These are phyloP conservation scores for Boletus rubroflammeus DNA, from an alignment of 768 basidiomycete genomes.

Conservation along the genomic window DNA sequence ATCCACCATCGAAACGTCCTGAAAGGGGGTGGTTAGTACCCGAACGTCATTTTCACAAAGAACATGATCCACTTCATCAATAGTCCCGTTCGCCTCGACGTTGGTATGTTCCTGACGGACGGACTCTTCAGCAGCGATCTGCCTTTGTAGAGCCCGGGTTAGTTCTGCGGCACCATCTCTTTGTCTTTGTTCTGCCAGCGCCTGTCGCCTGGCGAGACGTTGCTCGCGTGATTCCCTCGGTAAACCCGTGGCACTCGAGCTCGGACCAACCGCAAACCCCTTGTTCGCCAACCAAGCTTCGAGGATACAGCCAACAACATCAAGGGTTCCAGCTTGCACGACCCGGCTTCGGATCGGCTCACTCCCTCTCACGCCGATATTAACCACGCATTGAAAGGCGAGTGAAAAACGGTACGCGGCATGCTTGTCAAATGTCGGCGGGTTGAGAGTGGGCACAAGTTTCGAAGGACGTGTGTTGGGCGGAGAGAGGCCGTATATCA, in stretches of 20 bases:
- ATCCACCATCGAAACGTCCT: slow-evolving; percentile 37
- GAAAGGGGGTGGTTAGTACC: slow-evolving; percentile 9
- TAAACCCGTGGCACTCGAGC: slow-evolving; percentile 68
- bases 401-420: slow-evolving; percentile 87
- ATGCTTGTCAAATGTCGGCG: slow-evolving; percentile 70
- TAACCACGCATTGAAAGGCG: slow-evolving; percentile 95
- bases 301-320: slow-evolving; percentile 89
- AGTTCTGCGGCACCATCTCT: slow-evolving; percentile 53
- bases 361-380: slow-evolving; percentile 94
- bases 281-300: slow-evolving; percentile 90
- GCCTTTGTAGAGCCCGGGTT: slow-evolving; percentile 54
- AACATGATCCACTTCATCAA: slow-evolving; percentile 26
- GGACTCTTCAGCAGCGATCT: slow-evolving; percentile 38
- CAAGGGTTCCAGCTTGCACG: slow-evolving; percentile 90
- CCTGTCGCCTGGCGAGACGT: slow-evolving; percentile 57
- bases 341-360: slow-evolving; percentile 89
- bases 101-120: slow-evolving; percentile 8
- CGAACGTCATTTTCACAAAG: background rate
- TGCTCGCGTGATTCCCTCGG: slow-evolving; percentile 76
- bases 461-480: slow-evolving; percentile 56
- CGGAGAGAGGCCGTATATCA: slow-evolving; percentile 75
- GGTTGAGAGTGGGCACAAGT: slow-evolving; percentile 59
- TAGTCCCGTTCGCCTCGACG: slow-evolving; percentile 2
- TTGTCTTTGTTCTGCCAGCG: slow-evolving; percentile 52
- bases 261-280: slow-evolving; percentile 83